phyloP scores from a whole-genome alignment of 768 basidiomycete species.

The Gloeophyllum trabeum region DNA sequence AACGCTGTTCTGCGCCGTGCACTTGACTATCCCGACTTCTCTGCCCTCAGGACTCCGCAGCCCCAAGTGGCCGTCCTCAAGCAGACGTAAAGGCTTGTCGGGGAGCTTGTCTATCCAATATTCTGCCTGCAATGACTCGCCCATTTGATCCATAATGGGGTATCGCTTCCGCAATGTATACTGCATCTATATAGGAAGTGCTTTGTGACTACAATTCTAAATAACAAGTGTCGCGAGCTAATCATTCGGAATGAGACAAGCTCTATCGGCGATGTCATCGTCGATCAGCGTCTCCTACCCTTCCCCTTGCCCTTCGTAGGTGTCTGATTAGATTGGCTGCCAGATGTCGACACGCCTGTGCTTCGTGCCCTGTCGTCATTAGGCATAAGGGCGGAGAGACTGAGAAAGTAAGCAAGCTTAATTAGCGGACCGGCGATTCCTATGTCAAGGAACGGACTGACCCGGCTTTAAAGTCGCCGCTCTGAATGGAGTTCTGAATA shows the following conservation, averaged over 20 bases:
- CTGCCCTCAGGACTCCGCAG: too few relatives aligned
- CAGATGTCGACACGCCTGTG: not conserved
- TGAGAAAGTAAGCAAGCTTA: not conserved
- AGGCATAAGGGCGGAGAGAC: not conserved
- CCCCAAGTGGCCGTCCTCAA: too few relatives aligned
- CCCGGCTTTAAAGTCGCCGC: conserved; percentile 50
- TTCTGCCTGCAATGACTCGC: too few relatives aligned
- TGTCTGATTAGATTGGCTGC: conserved; percentile 9
- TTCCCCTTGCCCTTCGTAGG: conserved; percentile 17
- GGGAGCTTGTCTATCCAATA: too few relatives aligned
- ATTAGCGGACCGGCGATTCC: not conserved
- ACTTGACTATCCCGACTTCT: conserved; percentile 47
- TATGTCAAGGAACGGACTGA: conserved; percentile 16
- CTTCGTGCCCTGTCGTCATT: not conserved
- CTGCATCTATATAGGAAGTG: too few relatives aligned
- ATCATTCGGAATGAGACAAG: too few relatives aligned
- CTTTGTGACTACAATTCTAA: too few relatives aligned
- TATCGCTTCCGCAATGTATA: too few relatives aligned
- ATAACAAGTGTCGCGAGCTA: too few relatives aligned
- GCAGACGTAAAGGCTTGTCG: too few relatives aligned
- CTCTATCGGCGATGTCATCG: too few relatives aligned
- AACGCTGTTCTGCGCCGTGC: conserved; percentile 44
- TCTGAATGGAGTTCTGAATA: conserved; percentile 44
- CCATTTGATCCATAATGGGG: too few relatives aligned
- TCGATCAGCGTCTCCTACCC: not conserved